Percentiles rank a stretch among this genome's conserved stretches.
phyloP scores from a whole-genome alignment of 495 filamentous ascomycete species.

The Podospora fimiseda region DNA sequence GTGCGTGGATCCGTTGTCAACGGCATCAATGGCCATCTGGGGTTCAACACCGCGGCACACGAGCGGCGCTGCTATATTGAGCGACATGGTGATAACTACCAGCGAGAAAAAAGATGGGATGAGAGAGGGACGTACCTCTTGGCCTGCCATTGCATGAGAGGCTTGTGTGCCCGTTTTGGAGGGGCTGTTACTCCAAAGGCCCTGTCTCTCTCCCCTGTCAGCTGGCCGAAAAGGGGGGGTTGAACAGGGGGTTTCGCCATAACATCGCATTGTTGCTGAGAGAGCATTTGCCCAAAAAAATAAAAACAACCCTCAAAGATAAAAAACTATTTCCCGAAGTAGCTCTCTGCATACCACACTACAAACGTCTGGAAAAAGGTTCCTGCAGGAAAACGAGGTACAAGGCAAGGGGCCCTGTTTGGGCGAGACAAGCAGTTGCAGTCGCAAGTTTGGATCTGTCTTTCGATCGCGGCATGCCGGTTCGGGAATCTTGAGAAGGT shows the following conservation, averaged over 20 bases:
- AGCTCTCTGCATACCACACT: not conserved
- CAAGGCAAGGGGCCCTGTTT: not conserved
- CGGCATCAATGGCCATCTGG: conserved; percentile 13
- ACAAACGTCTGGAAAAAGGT: not conserved
- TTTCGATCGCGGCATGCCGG: not conserved
- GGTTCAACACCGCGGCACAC: conserved; percentile 22
- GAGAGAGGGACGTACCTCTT: conserved; percentile 20
- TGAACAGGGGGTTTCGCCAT: conserved; percentile 10
- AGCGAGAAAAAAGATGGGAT: conserved; percentile 22
- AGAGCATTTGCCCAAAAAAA: not conserved
- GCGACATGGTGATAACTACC: conserved; percentile 39
- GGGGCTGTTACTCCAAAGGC: conserved; percentile 12
- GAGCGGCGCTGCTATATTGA: conserved; percentile 46
- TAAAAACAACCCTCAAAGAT: not conserved
- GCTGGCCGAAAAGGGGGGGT: conserved; percentile 12
- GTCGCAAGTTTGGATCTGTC: not conserved
- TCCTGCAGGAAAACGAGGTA: not conserved
- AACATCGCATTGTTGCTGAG: not conserved
- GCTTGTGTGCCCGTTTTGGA: conserved; percentile 20
- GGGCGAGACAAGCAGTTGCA: not conserved
- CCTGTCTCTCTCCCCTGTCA: conserved; percentile 18
- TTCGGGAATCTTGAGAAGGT: not conserved
- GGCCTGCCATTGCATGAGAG: conserved; percentile 19
- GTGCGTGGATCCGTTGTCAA: conserved; percentile 7
- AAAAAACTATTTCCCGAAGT: not conserved